Evolutionary conservation across 176 grass and related monocot genomes (phyloP).

Genomic region (Lolium multiflorum): DNA sequence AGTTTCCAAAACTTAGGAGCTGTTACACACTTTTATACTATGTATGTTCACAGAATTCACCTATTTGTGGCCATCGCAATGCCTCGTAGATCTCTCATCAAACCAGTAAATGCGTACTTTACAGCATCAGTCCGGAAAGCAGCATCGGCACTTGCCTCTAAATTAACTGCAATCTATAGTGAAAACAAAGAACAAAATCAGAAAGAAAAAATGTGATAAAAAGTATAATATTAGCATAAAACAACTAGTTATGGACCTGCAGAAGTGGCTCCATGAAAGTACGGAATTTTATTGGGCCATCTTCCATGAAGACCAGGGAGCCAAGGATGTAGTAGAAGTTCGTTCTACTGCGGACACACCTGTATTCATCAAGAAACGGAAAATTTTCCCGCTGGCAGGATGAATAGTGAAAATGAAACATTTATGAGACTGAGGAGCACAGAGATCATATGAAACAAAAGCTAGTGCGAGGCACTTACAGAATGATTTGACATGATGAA

Average conservation of each 20-base stretch:
- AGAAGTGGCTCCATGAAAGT: slow-evolving; percentile 96
- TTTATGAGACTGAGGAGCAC: neutral
- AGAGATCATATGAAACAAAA: slow-evolving; percentile 29
- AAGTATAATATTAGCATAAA: slow-evolving; percentile 18
- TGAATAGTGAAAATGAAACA: slow-evolving; percentile 38
- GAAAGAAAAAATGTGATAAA: slow-evolving; percentile 12
- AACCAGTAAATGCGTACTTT: slow-evolving; percentile 92
- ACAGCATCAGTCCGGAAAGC: slow-evolving; percentile 80
- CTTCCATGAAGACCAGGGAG: slow-evolving; percentile 98
- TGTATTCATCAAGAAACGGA: slow-evolving; percentile 89
- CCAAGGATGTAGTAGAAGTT: slow-evolving; percentile 97
- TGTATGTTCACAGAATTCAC: slow-evolving; percentile 50
- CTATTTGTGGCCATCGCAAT: slow-evolving; percentile 97
- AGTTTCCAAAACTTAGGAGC: slow-evolving; percentile 19
- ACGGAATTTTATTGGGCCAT: slow-evolving; percentile 89
- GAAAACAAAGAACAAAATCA: slow-evolving; percentile 35
- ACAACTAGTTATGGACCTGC: slow-evolving; percentile 61
- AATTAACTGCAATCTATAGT: slow-evolving; percentile 70
- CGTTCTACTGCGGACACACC: slow-evolving; percentile 90
- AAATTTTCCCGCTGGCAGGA: slow-evolving; percentile 80
- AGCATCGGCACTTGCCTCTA: slow-evolving; percentile 84
- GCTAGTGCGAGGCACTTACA: slow-evolving; percentile 49
- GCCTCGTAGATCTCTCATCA: slow-evolving; percentile 95
- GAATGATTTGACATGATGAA: slow-evolving; percentile 96
- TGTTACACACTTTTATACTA: neutral